Evolutionary conservation across 371 early-diverging fungal genomes (phyloP), one percentile per base, ranked within the genome.

Genomic region (Circinella minor): DNA sequence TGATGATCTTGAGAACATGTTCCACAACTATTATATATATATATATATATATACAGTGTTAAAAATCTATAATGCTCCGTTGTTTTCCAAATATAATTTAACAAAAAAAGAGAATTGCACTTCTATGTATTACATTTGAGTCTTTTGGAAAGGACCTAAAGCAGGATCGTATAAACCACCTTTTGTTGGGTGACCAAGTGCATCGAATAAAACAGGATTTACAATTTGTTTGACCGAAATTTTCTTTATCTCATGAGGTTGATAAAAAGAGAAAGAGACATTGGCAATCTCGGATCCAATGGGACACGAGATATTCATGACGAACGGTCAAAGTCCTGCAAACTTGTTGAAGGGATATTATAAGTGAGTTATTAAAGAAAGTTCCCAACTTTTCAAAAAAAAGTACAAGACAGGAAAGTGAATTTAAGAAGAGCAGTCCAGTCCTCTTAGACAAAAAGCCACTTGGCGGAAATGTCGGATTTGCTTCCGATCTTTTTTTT

Each of bases 101-200:
- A 0, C 0, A 27, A 27, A 27, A 27, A 27, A 27, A 27, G 2
- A 27, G 27, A 2, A 27, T 27, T 27, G 27, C 27, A 27, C n/a
- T 27, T 27, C 27, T 27, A 27, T 27, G 27, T 27, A 27, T 27
- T 89, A 95, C 91, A 90, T 85, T 75, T 88, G 86, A 63, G 87
- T 81, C 74, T 88, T 89, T 74, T 91, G 88, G 75, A 88, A 88
- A 36, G 99, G 99, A 43, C 99, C 99, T 71, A 99, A 91, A 15
- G 95, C 91, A 55, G 93, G 88, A 86, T 99, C 99, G 75, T 99
- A 98, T 34, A 99, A 88, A 71, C 99, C 99, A 64, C 96, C 94
- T 65, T 85, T 86, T 1, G 92, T 94, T 11, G 99, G 99, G 70
- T 98, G 94, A 57, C 93, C 94, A 54, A 98, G 85, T 27, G 89